Evolutionary conservation across 176 grass and related monocot genomes (phyloP).

Genomic region (Rhynchospora pubera): DNA sequence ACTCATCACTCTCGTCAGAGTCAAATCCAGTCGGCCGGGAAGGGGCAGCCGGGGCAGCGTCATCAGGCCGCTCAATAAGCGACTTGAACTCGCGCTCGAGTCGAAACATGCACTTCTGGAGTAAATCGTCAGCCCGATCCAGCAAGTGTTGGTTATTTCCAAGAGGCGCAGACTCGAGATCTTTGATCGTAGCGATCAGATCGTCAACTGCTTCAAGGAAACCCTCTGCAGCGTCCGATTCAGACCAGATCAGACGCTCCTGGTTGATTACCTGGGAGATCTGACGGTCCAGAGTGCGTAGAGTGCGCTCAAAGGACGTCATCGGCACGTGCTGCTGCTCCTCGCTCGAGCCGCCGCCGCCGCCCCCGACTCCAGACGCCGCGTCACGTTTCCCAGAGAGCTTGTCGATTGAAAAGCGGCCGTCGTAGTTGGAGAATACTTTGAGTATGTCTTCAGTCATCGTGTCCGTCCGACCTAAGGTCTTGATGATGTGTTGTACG

Average conservation of each 20-base stretch:
- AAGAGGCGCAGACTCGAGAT: conserved; percentile 43
- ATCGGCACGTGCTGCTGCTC: conserved; percentile 30
- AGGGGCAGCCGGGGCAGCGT: conserved; percentile 37
- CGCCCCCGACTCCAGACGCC: conserved; percentile 8
- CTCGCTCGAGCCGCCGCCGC: conserved; percentile 17
- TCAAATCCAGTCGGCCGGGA: conserved; percentile 50
- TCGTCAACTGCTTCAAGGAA: conserved; percentile 93
- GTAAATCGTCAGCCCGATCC: conserved; percentile 81
- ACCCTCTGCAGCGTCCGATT: conserved; percentile 48
- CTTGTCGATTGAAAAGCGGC: conserved; percentile 76
- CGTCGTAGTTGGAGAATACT: conserved; percentile 91
- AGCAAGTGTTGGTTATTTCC: conserved; percentile 55
- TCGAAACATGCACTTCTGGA: conserved; percentile 83
- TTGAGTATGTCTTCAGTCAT: conserved; percentile 97
- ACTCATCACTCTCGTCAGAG: conserved; percentile 46
- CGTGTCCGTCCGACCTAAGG: conserved; percentile 71
- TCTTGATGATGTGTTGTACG: conserved; percentile 86
- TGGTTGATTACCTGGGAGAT: conserved; percentile 79
- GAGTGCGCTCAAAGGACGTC: conserved; percentile 69
- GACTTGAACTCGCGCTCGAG: conserved; percentile 86
- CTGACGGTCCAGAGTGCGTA: conserved; percentile 91
- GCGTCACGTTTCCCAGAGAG: conserved; percentile 46
- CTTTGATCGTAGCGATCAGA: conserved; percentile 75
- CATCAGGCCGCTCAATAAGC: conserved; percentile 80
- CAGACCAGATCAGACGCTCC: conserved; percentile 71